Evolutionary conservation across 345 rosid species (phyloP).

Genomic region (Gossypium arboreum): DNA sequence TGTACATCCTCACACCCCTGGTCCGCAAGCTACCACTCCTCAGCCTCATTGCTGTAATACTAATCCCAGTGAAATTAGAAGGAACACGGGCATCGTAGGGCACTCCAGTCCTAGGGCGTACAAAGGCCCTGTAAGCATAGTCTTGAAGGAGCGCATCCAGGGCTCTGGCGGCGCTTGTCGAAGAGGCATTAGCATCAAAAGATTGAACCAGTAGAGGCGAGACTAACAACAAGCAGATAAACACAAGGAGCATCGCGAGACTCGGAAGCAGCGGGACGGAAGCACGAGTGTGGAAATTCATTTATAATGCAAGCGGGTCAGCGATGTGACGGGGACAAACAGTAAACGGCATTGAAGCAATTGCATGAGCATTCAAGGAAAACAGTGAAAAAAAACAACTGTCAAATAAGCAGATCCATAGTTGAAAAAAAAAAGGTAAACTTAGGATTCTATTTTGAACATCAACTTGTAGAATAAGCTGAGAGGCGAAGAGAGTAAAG

Average conservation of each 20-base stretch:
- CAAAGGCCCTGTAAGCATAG: conserved; percentile 64
- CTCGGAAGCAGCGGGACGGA: conserved; percentile 64
- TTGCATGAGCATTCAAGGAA: conserved; percentile 1
- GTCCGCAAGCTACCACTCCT: conserved; percentile 78
- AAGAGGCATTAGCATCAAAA: conserved; percentile 11
- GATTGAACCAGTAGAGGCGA: conserved; percentile 36
- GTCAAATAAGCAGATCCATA: conserved; percentile 14
- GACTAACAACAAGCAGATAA: conserved; percentile 23
- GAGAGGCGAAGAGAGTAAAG: background rate
- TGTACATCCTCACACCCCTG: conserved; percentile 44
- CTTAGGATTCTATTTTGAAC: background rate
- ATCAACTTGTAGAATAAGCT: conserved; percentile 5
- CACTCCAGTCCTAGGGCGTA: conserved; percentile 68
- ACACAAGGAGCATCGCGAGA: conserved; percentile 47
- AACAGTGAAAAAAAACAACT: background rate
- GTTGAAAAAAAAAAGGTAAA: background rate
- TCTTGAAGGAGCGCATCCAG: conserved; percentile 89
- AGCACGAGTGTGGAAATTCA: conserved; percentile 27
- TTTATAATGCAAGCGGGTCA: conserved; percentile 24
- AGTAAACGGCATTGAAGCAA: conserved; percentile 13
- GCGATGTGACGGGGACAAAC: conserved; percentile 12
- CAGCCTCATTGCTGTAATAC: conserved; percentile 73
- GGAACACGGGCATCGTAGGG: conserved; percentile 56
- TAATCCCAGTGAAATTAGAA: conserved; percentile 63
- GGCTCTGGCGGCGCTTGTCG: conserved; percentile 27